Conservation (phyloP, 305 asterid species). For the Solanum hybrid region DNA sequence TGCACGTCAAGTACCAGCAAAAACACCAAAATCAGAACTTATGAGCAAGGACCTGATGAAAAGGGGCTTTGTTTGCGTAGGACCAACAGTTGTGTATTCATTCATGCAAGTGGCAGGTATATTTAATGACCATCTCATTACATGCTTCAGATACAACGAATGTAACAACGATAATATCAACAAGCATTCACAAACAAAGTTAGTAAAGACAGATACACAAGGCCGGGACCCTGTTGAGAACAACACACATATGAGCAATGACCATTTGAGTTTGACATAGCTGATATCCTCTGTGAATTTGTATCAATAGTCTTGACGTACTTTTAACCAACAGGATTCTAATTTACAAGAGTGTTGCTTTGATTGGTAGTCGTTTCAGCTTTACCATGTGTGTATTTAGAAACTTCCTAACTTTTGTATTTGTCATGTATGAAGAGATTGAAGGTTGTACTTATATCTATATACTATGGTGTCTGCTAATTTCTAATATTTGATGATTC, state of each 20-base stretch:
- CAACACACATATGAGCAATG: not conserved
- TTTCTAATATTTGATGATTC: not conserved
- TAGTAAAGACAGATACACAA: constrained; percentile 7
- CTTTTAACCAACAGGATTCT: not conserved
- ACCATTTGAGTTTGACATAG: constrained; percentile 3
- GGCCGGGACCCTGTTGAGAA: constrained; percentile 11
- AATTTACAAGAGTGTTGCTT: not conserved
- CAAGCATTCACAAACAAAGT: constrained; percentile 8
- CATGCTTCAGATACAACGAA: constrained; percentile 57
- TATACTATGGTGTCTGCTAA: not conserved
- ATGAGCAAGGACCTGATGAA: constrained; percentile 65
- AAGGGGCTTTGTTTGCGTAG: constrained; percentile 66
- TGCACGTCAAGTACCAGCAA: constrained; percentile 51
- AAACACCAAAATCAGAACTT: constrained; percentile 69
- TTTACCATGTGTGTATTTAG: not conserved
- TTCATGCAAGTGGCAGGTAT: constrained; percentile 76
- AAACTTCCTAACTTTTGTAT: not conserved
- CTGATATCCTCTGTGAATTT: not conserved
- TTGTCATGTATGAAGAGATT: not conserved
- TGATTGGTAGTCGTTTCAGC: not conserved
- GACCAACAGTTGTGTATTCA: constrained; percentile 69
- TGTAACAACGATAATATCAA: constrained; percentile 20
- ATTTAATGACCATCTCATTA: constrained; percentile 56
- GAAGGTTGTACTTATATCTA: not conserved
- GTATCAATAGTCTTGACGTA: not conserved